Evolutionary conservation across 2,329 filamentous ascomycete genomes (phyloP), one percentile per base, ranked within the genome.

Genomic region (Rugonectria rugulosa): DNA sequence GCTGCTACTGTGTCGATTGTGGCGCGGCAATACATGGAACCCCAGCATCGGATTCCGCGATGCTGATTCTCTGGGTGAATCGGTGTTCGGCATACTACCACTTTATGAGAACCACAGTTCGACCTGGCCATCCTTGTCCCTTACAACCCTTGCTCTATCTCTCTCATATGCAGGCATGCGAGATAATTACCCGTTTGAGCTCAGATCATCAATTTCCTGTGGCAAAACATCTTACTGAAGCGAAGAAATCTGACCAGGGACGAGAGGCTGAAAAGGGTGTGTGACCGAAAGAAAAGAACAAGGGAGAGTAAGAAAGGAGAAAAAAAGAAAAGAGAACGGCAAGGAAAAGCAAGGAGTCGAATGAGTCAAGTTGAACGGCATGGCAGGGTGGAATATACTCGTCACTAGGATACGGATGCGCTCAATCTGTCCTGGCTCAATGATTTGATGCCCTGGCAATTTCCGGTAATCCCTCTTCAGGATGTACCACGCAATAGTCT

Each of bases 151-250:
- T n/a, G n/a, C n/a, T n/a, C n/a, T n/a, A n/a, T n/a, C n/a, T n/a
- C n/a, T n/a, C n/a, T n/a, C n/a, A n/a, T n/a, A n/a, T n/a, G n/a
- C n/a, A 50, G 31, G 53, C 42, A 48, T 29, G 61, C 51, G 58
- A 46, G 32, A 51, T 55, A 19, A 48, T 56, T n/a, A n/a, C n/a
- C n/a, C 24, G 50, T 66, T 60, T 26, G 43, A 56, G 56, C 47
- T 42, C n/a, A 14, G 14, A 5, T 17, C 34, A 32, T 24, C 23
- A 6, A 7, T 6, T 15, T 17, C 32, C 8, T 27, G 26, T n/a
- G n/a, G n/a, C n/a, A n/a, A n/a, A n/a, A n/a, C n/a, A n/a, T n/a
- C n/a, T n/a, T n/a, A n/a, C n/a, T n/a, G 26, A 27, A 27, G 32
- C 32, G 15, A 36, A 17, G 32, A 6, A 36, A 5, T 36, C 34